These are phyloP conservation scores for Cladophialophora psammophila DNA, from an alignment of 2,329 filamentous ascomycete genomes.

Conservation along the genomic window DNA sequence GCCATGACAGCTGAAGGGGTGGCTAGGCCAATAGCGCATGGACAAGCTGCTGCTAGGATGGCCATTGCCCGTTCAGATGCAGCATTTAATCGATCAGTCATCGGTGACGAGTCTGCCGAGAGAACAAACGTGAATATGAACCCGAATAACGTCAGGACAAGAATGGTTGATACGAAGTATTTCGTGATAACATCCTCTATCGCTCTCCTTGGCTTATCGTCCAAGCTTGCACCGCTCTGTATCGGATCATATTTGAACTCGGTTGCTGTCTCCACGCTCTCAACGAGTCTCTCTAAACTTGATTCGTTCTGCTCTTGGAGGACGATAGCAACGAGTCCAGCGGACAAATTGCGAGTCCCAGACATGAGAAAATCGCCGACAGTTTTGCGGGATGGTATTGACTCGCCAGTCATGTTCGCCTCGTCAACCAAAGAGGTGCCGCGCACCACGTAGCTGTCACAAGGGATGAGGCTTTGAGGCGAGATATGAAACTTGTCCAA, in stretches of 20 bases:
- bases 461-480: slow-evolving; percentile 26
- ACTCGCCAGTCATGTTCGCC: slow-evolving; percentile 79
- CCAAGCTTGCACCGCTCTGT: not conserved
- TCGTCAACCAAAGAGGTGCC: slow-evolving; percentile 75
- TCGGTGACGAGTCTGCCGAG: not conserved
- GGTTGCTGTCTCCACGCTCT: slow-evolving; percentile 25
- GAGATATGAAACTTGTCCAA: slow-evolving; percentile 19
- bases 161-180: slow-evolving; percentile 28
- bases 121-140: slow-evolving; percentile 11
- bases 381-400: slow-evolving; percentile 65
- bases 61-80: slow-evolving; percentile 61
- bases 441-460: slow-evolving; percentile 68
- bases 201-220: not conserved
- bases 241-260: slow-evolving; percentile 20
- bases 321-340: slow-evolving; percentile 25
- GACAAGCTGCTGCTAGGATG: slow-evolving; percentile 77
- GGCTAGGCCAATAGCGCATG: slow-evolving; percentile 76
- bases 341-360: slow-evolving; percentile 31
- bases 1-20: slow-evolving; percentile 81
- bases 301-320: slow-evolving; percentile 28
- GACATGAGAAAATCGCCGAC: slow-evolving; percentile 36
- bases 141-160: slow-evolving; percentile 24
- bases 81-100: slow-evolving; percentile 25
- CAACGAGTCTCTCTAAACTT: slow-evolving; percentile 25
- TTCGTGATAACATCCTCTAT: slow-evolving; percentile 17